Evolutionary conservation across 2,329 filamentous ascomycete species (phyloP), one percentile per base, ranked within the genome.

Genomic region (Spiromastix sp.): DNA sequence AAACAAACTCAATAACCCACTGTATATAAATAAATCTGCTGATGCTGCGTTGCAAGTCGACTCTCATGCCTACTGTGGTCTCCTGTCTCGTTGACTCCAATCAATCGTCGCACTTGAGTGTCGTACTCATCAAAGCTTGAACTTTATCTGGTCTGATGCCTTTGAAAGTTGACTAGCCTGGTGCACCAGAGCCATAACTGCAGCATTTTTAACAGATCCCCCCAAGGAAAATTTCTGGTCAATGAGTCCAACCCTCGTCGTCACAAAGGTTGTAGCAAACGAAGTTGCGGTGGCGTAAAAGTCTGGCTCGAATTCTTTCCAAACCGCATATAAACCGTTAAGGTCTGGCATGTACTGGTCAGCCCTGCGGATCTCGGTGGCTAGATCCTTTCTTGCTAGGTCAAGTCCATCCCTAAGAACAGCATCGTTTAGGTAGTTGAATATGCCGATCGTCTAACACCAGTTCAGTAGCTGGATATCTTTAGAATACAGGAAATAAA

Each of bases 271-370:
- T 2, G 29, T 31, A 31, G 13, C 17, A n/a, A 31, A 4, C 15
- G 7, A 4, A 16, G 21, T 19, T 19, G 21, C 21, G 9, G n/a
- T 3, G 4, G 15, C 15, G 29, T 31, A 31, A 8, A 31, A 18
- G 10, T 31, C 29, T n/a, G 13, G 3, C 18, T 31, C 29, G 18
- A 20, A 31, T n/a, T 31, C 16, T 31, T 31, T 18, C 29, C 29
- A 31, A n/a, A 31, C 21, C 4, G 5, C 17, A n/a, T 16, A 16
- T 18, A 31, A 18, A 18, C 16, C 16, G 5, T 31, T 19, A 17
- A 31, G 29, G 2, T 19, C 29, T 17, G 29, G 29, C 29, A 31
- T 31, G 17, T 20, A 31, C 15, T 20, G 11, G 17, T 19, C 29
- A 16, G n/a, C n/a, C n/a, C 18, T 31, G 13, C n/a, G 16, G 12